phyloP scores from a whole-genome alignment of 495 filamentous ascomycete species.

The Hypoxylon cercidicola region DNA sequence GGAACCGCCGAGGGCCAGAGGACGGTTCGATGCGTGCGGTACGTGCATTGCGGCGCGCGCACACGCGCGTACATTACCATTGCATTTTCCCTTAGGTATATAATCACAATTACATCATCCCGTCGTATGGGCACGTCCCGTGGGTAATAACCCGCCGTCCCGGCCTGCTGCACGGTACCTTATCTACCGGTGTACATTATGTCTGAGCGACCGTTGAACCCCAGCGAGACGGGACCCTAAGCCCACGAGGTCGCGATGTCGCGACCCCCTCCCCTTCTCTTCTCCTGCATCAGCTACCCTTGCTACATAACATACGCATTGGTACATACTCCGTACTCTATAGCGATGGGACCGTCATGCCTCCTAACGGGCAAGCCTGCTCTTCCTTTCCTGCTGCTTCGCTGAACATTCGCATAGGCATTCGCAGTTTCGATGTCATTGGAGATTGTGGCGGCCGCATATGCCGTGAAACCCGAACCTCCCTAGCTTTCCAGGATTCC shows the following conservation, averaged over 20 bases:
- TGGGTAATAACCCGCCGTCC: constrained; percentile 42
- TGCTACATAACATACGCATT: no score
- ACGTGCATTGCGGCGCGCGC: constrained; percentile 4
- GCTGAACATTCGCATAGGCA: not conserved
- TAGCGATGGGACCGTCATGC: constrained; percentile 3
- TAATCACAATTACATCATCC: constrained; percentile 35
- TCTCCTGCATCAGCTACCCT: constrained; percentile 9
- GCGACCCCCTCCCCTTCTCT: constrained; percentile 20
- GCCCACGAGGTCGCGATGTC: constrained; percentile 38
- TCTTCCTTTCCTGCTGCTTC: constrained; percentile 3
- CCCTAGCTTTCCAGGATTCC: constrained; percentile 14
- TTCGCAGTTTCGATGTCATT: not conserved
- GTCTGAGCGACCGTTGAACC: constrained; percentile 21
- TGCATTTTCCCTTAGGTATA: not conserved
- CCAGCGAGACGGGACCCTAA: constrained; percentile 25
- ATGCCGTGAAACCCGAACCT: constrained; percentile 23
- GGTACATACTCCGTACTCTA: no score
- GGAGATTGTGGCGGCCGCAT: constrained; percentile 30
- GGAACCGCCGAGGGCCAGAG: constrained; percentile 24
- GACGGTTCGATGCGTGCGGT: constrained; percentile 35
- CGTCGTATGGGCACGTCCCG: constrained; percentile 28
- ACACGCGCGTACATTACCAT: constrained; percentile 26
- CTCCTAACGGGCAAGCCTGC: constrained; percentile 4
- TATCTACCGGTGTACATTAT: constrained; percentile 27
- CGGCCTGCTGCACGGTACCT: constrained; percentile 33